Percentiles rank a stretch among this genome's conserved stretches.
Conservation (phyloP, 192 early-diverging fungal species). For the Spizellomyces punctatus region DNA sequence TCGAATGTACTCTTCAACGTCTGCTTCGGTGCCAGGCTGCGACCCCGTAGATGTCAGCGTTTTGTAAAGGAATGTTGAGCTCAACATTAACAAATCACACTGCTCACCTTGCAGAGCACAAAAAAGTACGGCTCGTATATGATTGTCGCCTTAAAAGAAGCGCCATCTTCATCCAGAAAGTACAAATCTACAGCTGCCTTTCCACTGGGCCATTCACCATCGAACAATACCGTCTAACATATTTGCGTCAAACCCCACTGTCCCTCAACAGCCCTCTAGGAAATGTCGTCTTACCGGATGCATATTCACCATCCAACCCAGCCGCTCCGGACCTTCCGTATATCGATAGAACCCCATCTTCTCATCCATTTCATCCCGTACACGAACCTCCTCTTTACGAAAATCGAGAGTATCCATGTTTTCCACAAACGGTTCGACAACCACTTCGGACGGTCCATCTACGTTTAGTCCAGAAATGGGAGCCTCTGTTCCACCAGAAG, state of each 20-base stretch:
- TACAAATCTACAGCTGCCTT: conserved; percentile 86
- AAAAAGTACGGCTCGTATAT: conserved; percentile 91
- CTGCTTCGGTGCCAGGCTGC: conserved; percentile 70
- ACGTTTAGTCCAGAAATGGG: too few relatives aligned
- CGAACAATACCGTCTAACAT: conserved; percentile 19
- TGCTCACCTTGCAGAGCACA: conserved; percentile 73
- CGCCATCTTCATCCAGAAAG: conserved; percentile 88
- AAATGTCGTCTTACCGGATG: conserved; percentile 64
- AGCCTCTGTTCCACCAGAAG: too few relatives aligned
- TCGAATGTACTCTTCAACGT: conserved; percentile 84
- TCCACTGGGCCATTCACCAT: conserved; percentile 44
- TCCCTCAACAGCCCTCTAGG: background rate
- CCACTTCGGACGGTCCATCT: too few relatives aligned
- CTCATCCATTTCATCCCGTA: conserved; percentile 43
- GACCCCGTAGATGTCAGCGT: background rate
- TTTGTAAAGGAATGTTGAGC: background rate
- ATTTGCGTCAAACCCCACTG: conserved; percentile 25
- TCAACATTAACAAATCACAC: background rate
- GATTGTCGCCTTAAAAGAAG: conserved; percentile 85
- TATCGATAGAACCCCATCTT: conserved; percentile 49
- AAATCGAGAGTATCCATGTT: conserved; percentile 6
- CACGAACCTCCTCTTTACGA: conserved; percentile 16
- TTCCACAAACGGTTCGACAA: background rate
- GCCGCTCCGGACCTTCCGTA: conserved; percentile 38
- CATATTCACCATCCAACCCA: conserved; percentile 98